Percentiles rank a stretch among this genome's conserved stretches.
Conservation (phyloP, 208 protist species). For the Leishmania guyanensis region DNA sequence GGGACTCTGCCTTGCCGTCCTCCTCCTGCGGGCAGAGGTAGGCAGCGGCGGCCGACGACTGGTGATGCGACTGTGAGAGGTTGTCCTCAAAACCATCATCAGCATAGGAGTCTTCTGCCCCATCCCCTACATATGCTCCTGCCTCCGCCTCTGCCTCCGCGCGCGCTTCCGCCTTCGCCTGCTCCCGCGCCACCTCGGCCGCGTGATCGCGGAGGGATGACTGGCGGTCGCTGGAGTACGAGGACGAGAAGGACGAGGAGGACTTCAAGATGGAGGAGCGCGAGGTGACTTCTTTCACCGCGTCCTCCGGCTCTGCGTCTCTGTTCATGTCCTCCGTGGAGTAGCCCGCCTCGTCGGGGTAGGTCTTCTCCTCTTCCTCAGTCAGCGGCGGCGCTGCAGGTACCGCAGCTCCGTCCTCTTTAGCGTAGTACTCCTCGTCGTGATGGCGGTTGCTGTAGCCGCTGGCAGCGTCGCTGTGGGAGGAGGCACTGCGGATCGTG, state of each 20-base stretch:
- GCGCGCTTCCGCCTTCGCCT: slow-evolving; percentile 7
- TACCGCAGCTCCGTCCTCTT: background rate
- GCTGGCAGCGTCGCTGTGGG: background rate
- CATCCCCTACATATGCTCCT: background rate
- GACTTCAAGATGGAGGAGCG: background rate
- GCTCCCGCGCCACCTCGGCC: background rate
- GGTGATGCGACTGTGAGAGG: slow-evolving; percentile 1
- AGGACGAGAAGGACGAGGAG: slow-evolving; percentile 8
- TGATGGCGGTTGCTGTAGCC: background rate
- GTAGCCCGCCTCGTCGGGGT: background rate
- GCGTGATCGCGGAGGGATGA: background rate
- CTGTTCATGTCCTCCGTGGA: background rate
- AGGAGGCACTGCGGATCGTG: slow-evolving; percentile 30
- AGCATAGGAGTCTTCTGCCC: slow-evolving; percentile 17
- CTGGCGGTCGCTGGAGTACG: slow-evolving; percentile 1
- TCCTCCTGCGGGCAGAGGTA: slow-evolving; percentile 7
- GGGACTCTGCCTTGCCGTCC: background rate
- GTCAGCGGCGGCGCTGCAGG: background rate
- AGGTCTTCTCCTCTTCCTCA: background rate
- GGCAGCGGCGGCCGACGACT: slow-evolving; percentile 2
- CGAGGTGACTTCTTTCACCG: background rate
- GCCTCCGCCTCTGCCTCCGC: slow-evolving; percentile 5
- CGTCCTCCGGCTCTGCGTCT: background rate
- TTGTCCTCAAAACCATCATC: slow-evolving; percentile 49
- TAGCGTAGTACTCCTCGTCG: slow-evolving; percentile 15